Evolutionary conservation across 108 stramenopile genomes (phyloP).

Genomic region (Cylindrotheca fusiformis): DNA sequence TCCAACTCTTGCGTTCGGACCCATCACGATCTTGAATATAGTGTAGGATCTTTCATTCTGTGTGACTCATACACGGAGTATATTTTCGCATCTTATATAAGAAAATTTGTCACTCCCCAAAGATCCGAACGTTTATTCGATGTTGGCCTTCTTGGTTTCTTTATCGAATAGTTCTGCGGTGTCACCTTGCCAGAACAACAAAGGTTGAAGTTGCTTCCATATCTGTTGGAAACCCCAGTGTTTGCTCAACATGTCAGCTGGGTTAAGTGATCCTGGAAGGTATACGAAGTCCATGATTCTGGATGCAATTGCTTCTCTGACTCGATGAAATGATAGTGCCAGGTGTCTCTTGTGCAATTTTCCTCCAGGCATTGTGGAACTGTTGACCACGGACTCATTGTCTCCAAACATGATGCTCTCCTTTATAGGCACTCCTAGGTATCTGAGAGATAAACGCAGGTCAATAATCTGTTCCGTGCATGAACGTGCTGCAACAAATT

Average conservation of each 20-base stretch:
- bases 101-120: no score
- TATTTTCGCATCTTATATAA: no score
- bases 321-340: constrained; percentile 8
- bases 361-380: background rate
- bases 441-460: constrained; percentile 15
- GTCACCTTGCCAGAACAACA: background rate
- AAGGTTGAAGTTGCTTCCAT: background rate
- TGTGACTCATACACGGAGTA: no score
- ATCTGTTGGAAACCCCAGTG: constrained; percentile 8
- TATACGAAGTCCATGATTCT: constrained; percentile 1
- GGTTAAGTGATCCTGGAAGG: constrained; percentile 3
- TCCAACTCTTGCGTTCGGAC: no score
- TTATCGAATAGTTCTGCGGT: no score
- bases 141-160: no score
- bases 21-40: no score
- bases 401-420: constrained; percentile 18
- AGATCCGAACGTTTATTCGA: no score
- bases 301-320: constrained; percentile 17
- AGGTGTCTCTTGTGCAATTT: constrained; percentile 11
- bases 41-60: no score
- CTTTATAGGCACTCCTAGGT: constrained; percentile 14
- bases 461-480: constrained; percentile 16
- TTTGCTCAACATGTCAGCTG: constrained; percentile 8
- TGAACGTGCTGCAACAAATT: constrained; percentile 20
- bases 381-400: constrained; percentile 13